phyloP scores from a whole-genome alignment of 2,329 filamentous ascomycete species.

The Macrophomina pseudophaseolina region DNA sequence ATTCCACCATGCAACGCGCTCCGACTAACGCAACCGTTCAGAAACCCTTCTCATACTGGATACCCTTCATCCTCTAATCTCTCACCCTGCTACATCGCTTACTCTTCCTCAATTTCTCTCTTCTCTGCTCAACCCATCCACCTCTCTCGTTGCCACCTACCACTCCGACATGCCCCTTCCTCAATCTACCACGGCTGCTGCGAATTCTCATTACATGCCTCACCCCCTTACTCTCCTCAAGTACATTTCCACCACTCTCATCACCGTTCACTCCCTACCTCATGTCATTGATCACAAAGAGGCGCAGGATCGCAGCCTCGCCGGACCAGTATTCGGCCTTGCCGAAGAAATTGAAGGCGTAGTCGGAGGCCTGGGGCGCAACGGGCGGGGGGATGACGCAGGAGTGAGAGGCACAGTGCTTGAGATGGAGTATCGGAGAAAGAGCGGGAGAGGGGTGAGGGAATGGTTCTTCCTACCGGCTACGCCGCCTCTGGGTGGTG shows the following conservation, averaged over 20 bases:
- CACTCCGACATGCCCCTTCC: constrained; percentile 77
- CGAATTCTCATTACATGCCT: constrained; percentile 37
- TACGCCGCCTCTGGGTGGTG: neutral
- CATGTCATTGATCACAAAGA: constrained; percentile 76
- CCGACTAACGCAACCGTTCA: constrained; percentile 42
- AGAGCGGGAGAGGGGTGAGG: constrained; percentile 76
- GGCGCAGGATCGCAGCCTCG: constrained; percentile 76
- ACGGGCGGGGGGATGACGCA: constrained; percentile 40
- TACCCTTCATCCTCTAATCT: constrained; percentile 71
- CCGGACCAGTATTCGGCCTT: constrained; percentile 79
- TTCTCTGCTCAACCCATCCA: constrained; percentile 67
- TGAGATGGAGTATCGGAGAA: constrained; percentile 83
- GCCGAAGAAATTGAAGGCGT: constrained; percentile 79
- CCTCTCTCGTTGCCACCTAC: constrained; percentile 79
- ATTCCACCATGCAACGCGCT: neutral
- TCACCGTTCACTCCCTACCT: constrained; percentile 73
- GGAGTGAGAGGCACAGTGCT: constrained; percentile 67
- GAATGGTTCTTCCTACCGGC: constrained; percentile 68
- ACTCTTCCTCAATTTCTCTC: constrained; percentile 70
- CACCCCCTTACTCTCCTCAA: constrained; percentile 71
- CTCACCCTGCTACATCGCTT: constrained; percentile 56
- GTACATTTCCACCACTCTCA: constrained; percentile 87
- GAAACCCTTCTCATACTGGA: constrained; percentile 80
- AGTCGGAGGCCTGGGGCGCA: constrained; percentile 67
- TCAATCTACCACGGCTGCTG: constrained; percentile 30